Percentiles rank a stretch among this genome's conserved stretches.
Evolutionary conservation across 495 filamentous ascomycete genomes (phyloP).

Genomic region (Delitschia confertaspora): DNA sequence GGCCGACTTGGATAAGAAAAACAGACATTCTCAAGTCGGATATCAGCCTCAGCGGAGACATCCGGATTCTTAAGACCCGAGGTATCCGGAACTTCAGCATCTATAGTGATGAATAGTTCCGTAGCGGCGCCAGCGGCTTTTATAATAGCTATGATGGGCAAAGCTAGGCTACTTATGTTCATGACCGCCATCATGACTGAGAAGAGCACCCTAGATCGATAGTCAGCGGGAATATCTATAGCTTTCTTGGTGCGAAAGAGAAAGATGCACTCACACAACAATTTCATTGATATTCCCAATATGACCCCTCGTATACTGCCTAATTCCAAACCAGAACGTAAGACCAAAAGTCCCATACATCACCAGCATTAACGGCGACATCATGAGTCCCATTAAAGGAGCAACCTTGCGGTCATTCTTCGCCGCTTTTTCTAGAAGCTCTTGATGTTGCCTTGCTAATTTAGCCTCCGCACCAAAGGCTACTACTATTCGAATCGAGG

Average conservation of each 20-base stretch:
- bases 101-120: slow-evolving; percentile 26
- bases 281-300: slow-evolving; percentile 15
- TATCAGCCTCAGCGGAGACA: slow-evolving; percentile 19
- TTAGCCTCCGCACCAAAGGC: slow-evolving; percentile 55
- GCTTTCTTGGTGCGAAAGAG: neutral
- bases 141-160: slow-evolving; percentile 24
- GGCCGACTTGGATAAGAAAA: slow-evolving; percentile 30
- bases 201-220: slow-evolving; percentile 26
- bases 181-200: slow-evolving; percentile 26
- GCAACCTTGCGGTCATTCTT: slow-evolving; percentile 45
- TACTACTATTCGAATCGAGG: slow-evolving; percentile 43
- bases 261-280: slow-evolving; percentile 21
- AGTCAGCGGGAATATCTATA: neutral
- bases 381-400: slow-evolving; percentile 39
- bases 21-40: slow-evolving; percentile 23
- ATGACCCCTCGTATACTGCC: slow-evolving; percentile 22
- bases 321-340: slow-evolving; percentile 33
- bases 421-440: slow-evolving; percentile 50
- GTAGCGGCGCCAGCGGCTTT: slow-evolving; percentile 26
- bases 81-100: slow-evolving; percentile 23
- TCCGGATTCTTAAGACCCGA: slow-evolving; percentile 27
- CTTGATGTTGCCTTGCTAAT: slow-evolving; percentile 44
- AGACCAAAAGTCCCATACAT: slow-evolving; percentile 30
- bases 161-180: slow-evolving; percentile 14
- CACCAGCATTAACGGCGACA: slow-evolving; percentile 25